Evolutionary conservation across 2,329 filamentous ascomycete species (phyloP).

Genomic region (Cladophialophora chaetospira): DNA sequence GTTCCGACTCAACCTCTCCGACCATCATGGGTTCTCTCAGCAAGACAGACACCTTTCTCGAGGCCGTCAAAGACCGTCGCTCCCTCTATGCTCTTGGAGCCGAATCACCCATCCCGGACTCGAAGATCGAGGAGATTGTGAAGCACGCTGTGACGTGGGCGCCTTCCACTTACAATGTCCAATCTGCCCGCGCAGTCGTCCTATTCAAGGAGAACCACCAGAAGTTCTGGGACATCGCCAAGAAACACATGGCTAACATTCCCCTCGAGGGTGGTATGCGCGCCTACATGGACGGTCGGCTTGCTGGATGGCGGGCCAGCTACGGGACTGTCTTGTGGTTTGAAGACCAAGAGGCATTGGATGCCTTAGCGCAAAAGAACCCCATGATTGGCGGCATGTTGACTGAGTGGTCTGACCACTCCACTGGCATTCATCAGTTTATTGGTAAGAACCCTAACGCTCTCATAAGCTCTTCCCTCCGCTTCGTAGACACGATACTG

Average conservation of each 20-base stretch:
- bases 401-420: constrained; percentile 71
- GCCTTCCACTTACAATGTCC: constrained; percentile 85
- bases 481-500: background rate
- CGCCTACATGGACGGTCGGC: constrained; percentile 13
- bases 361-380: constrained; percentile 59
- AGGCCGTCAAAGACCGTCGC: constrained; percentile 22
- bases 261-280: constrained; percentile 16
- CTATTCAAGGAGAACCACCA: constrained; percentile 81
- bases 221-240: constrained; percentile 77
- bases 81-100: constrained; percentile 27
- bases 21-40: background rate
- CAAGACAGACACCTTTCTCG: constrained; percentile 20
- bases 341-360: constrained; percentile 70
- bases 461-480: background rate
- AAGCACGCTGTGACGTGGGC: constrained; percentile 28
- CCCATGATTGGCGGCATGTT: constrained; percentile 73
- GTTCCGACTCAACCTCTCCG: background rate
- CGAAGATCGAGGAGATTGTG: constrained; percentile 30
- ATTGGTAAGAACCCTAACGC: constrained; percentile 39
- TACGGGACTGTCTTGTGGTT: constrained; percentile 88
- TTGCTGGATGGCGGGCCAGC: constrained; percentile 46
- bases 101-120: constrained; percentile 26
- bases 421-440: constrained; percentile 70
- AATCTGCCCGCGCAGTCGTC: constrained; percentile 76
- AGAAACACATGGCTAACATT: constrained; percentile 21